Conservation (phyloP, 495 filamentous ascomycete species). For the Staphylotrichum longicolle region DNA sequence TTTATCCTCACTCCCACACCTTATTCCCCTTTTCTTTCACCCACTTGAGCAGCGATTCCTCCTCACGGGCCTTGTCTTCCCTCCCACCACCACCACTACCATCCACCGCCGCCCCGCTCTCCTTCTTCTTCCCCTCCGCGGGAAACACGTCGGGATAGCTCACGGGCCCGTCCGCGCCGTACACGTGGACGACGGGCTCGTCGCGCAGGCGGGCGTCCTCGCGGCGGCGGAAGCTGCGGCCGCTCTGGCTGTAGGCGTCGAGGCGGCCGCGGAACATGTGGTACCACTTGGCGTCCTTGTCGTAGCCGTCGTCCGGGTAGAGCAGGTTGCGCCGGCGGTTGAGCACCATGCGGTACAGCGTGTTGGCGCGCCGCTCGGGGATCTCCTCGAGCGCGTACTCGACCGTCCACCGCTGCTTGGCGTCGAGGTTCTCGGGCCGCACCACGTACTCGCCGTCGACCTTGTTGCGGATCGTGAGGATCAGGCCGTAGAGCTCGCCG, state of each 20-base stretch:
- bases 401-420: constrained; percentile 64
- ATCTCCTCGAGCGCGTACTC: constrained; percentile 72
- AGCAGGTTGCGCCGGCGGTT: constrained; percentile 50
- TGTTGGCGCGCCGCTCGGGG: constrained; percentile 33
- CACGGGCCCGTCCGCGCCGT: constrained; percentile 28
- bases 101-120: no score
- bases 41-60: no score
- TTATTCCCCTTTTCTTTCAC: no score
- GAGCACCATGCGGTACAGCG: constrained; percentile 51
- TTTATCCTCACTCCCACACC: no score
- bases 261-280: constrained; percentile 39
- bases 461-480: constrained; percentile 66
- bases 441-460: constrained; percentile 64
- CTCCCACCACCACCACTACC: no score
- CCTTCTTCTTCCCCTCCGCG: no score
- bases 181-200: constrained; percentile 31
- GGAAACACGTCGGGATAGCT: no score
- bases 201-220: constrained; percentile 24
- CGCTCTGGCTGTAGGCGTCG: constrained; percentile 24
- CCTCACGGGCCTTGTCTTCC: no score
- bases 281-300: constrained; percentile 42
- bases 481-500: constrained; percentile 50
- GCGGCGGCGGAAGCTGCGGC: constrained; percentile 29
- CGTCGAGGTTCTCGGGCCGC: constrained; percentile 54
- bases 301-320: constrained; percentile 23